phyloP scores from a whole-genome alignment of 495 filamentous ascomycete species.

The Tuber calosporum region DNA sequence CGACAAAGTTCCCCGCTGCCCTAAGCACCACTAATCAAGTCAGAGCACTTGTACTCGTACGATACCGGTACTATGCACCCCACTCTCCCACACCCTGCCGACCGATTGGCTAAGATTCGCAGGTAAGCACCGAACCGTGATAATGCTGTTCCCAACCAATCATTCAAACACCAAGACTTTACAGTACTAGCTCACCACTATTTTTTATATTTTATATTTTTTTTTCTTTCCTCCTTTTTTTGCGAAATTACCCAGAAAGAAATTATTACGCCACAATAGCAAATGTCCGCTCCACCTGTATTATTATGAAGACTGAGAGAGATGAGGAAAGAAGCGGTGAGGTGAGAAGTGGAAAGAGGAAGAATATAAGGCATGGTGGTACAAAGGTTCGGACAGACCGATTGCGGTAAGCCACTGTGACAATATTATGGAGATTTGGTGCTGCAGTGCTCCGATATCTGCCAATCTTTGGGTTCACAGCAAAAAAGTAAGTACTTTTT shows the following conservation, averaged over 20 bases:
- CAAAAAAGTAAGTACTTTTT: not conserved
- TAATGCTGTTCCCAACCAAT: not conserved
- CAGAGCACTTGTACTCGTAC: too few species aligned
- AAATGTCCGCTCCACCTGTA: not conserved
- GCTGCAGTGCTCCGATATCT: not conserved
- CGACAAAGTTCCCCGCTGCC: not conserved
- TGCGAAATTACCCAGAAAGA: not conserved
- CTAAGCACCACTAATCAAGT: not conserved
- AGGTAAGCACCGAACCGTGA: not conserved
- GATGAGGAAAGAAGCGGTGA: not conserved
- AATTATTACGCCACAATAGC: not conserved
- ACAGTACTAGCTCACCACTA: not conserved
- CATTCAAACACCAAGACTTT: not conserved
- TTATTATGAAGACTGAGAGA: not conserved
- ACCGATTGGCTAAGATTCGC: not conserved
- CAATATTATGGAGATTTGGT: not conserved
- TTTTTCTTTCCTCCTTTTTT: too few species aligned
- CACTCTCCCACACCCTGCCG: not conserved
- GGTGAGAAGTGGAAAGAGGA: not conserved
- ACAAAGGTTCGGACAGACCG: not conserved
- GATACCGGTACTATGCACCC: too few species aligned
- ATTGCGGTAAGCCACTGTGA: not conserved
- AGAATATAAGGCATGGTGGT: not conserved
- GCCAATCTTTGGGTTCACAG: not conserved
- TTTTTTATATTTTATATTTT: too few species aligned